Conservation (phyloP, 495 filamentous ascomycete genomes). For the Lasiosphaeris hirsuta region DNA sequence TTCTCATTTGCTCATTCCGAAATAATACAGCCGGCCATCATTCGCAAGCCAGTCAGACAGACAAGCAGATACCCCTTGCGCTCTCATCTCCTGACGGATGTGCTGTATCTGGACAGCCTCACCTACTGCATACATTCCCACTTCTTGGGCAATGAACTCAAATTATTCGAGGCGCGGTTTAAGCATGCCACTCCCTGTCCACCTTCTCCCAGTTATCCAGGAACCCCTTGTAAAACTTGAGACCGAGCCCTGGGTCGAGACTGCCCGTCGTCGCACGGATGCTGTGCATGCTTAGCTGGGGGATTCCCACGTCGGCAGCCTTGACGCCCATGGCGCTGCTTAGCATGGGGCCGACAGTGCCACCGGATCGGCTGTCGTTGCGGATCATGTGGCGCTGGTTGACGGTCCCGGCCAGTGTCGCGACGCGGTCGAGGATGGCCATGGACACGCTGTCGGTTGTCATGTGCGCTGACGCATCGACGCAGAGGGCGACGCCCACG, state of each 20-base stretch:
- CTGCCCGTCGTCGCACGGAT: slow-evolving; percentile 88
- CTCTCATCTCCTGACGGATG: no score
- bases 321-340: slow-evolving; percentile 75
- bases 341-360: slow-evolving; percentile 94
- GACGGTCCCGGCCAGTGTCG: slow-evolving; percentile 61
- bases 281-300: slow-evolving; percentile 92
- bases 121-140: no score
- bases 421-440: slow-evolving; percentile 70
- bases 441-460: slow-evolving; percentile 81
- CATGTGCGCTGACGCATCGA: slow-evolving; percentile 92
- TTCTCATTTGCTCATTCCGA: no score
- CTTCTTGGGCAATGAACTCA: no score
- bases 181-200: slow-evolving; percentile 68
- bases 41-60: no score
- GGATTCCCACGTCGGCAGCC: slow-evolving; percentile 84
- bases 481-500: slow-evolving; percentile 75
- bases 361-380: slow-evolving; percentile 83
- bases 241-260: slow-evolving; percentile 83
- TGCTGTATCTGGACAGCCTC: no score
- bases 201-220: slow-evolving; percentile 85
- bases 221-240: slow-evolving; percentile 85
- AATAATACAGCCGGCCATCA: no score
- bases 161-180: neutral
- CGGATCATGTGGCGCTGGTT: slow-evolving; percentile 93
- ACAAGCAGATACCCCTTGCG: no score